phyloP scores from a whole-genome alignment of 768 basidiomycete species.

The Mrakia blollopis region DNA sequence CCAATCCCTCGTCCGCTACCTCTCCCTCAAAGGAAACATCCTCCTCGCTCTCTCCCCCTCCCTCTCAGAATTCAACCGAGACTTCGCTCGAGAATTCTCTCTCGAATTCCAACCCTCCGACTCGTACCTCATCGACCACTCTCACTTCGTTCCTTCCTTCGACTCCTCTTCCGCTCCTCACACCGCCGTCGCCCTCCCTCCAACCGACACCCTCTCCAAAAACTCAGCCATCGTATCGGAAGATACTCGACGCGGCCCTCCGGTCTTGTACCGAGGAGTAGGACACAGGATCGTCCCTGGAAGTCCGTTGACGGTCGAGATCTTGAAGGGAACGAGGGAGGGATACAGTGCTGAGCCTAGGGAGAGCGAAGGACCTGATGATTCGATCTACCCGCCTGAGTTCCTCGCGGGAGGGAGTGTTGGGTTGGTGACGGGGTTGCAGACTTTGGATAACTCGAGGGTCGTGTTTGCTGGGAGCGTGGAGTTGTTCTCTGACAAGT shows the following conservation, averaged over 20 bases:
- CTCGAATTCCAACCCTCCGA: slow-evolving; percentile 80
- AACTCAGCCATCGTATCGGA: slow-evolving; percentile 46
- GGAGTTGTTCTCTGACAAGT: slow-evolving; percentile 72
- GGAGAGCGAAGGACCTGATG: slow-evolving; percentile 24
- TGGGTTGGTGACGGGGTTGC: slow-evolving; percentile 80
- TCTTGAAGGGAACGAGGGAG: slow-evolving; percentile 63
- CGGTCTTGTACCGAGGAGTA: slow-evolving; percentile 31
- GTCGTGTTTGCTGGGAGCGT: slow-evolving; percentile 76
- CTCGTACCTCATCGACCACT: slow-evolving; percentile 78
- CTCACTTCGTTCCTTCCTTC: slow-evolving; percentile 63
- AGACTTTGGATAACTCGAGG: slow-evolving; percentile 69
- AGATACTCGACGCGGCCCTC: slow-evolving; percentile 11
- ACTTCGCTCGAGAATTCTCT: slow-evolving; percentile 86
- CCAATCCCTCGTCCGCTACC: slow-evolving; percentile 67
- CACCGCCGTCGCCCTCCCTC: slow-evolving; percentile 39
- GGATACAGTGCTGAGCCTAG: slow-evolving; percentile 41
- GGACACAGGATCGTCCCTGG: slow-evolving; percentile 36
- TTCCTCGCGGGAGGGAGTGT: slow-evolving; percentile 71
- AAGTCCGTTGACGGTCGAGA: slow-evolving; percentile 68
- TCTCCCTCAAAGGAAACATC: slow-evolving; percentile 62
- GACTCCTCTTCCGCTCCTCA: slow-evolving; percentile 19
- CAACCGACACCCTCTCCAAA: slow-evolving; percentile 57
- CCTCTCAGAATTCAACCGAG: slow-evolving; percentile 58
- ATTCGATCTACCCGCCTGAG: slow-evolving; percentile 38
- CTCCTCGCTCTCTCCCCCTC: slow-evolving; percentile 68